Evolutionary conservation across 208 protist genomes (phyloP), one percentile per base, ranked within the genome.

Genomic region (Trypanosomatidae sp.): DNA sequence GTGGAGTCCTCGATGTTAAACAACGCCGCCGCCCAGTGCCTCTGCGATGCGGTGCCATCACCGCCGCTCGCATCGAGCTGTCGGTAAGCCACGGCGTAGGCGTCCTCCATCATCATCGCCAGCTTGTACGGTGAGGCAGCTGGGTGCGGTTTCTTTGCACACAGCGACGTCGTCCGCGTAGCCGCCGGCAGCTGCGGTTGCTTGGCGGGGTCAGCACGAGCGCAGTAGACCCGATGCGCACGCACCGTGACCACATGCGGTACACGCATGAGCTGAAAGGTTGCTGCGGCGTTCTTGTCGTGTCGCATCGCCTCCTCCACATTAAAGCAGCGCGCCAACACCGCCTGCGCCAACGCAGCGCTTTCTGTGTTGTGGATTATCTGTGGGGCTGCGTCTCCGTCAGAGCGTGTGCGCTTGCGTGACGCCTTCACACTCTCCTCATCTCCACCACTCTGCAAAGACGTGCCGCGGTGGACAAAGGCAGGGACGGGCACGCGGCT

Each of bases 171-270:
- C 9, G 60, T 47, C 36, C 22, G 39, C 60, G 41, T 3, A 25
- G 36, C 6, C 39, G 36, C 12, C 15, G 46, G 36, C 60, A 25
- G 28, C 39, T 7, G n/a, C 33, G 46, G 71, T 56, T 77, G 71
- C 58, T 65, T 72, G 0, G 67, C 3, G 13, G 67, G n/a, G 13
- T 60, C 56, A 3, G 68, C 62, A 12, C 55, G 70, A 30, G 77
- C 81, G 72, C 87, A 91, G 73, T 82, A 84, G 2, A 90, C 84
- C 43, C 85, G 86, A 62, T 95, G 88, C 2, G 89, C 82, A 3
- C 83, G 80, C 25, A 95, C 58, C 28, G 80, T 85, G 15, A 93
- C 88, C 9, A 76, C 46, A 19, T 59, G 56, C 4, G 66, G 70
- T 25, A 49, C 55, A 22, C 67, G 69, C 6, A 43, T 56, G 13